Conservation (phyloP, 140 eudicot species). For the Stevia rebaudiana region DNA sequence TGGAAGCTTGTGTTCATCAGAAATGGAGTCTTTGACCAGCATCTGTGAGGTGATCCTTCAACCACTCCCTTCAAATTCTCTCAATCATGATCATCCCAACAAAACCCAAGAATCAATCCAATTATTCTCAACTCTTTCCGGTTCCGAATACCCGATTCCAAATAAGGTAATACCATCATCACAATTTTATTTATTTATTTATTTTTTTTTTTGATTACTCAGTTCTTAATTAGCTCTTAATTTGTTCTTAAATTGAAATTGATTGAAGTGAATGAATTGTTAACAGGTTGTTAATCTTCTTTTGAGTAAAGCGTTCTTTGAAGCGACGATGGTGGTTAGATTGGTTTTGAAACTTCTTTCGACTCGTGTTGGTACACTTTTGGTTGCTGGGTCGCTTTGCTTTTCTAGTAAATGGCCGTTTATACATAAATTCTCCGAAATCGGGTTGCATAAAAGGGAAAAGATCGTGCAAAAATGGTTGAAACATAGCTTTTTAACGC, state of each 20-base stretch:
- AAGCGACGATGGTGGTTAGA: slow-evolving; percentile 44
- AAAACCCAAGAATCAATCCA: slow-evolving; percentile 17
- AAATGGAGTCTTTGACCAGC: slow-evolving; percentile 45
- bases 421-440: slow-evolving; percentile 45
- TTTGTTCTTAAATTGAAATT: background rate
- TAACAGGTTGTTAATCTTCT: slow-evolving; percentile 44
- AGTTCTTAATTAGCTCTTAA: too few relatives aligned
- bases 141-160: slow-evolving; percentile 53
- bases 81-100: background rate
- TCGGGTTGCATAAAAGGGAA: slow-evolving; percentile 58
- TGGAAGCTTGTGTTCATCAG: slow-evolving; percentile 38
- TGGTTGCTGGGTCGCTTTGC: slow-evolving; percentile 56
- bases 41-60: slow-evolving; percentile 59
- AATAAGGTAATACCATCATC: slow-evolving; percentile 46
- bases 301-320: slow-evolving; percentile 46
- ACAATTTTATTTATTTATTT: too few relatives aligned
- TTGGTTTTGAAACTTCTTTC: slow-evolving; percentile 43
- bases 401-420: slow-evolving; percentile 54
- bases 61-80: slow-evolving; percentile 36
- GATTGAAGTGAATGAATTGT: background rate
- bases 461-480: slow-evolving; percentile 63
- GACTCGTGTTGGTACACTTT: slow-evolving; percentile 56
- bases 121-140: slow-evolving; percentile 48
- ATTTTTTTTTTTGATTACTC: too few relatives aligned
- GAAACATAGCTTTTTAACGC: slow-evolving; percentile 42